These are phyloP conservation scores for Gentiana dahurica DNA, from an alignment of 257 asterid species.

Conservation along the genomic window DNA sequence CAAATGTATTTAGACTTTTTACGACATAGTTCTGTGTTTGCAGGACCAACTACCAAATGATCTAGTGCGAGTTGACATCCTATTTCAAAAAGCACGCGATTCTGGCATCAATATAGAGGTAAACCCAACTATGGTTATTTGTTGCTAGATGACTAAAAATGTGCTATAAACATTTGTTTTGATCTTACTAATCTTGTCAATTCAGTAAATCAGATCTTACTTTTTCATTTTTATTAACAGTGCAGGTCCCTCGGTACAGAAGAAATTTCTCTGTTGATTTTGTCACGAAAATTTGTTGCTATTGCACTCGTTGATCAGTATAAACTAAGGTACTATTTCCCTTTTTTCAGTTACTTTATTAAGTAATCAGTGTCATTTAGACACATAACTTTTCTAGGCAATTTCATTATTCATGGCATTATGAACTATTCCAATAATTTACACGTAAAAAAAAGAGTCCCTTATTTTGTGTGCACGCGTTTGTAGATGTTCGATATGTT, in stretches of 20 bases:
- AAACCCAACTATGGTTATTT: neutral
- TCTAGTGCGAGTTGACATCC: conserved; percentile 63
- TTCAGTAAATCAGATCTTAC: conserved; percentile 16
- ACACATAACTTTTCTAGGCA: too few relatives aligned
- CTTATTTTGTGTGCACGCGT: neutral
- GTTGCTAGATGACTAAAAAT: neutral
- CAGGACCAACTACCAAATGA: conserved; percentile 91
- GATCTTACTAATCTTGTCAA: neutral
- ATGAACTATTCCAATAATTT: neutral
- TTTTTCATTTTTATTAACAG: conserved; percentile 32
- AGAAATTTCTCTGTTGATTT: conserved; percentile 47
- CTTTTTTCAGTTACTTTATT: neutral
- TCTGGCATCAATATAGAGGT: conserved; percentile 82
- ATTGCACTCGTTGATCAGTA: conserved; percentile 85
- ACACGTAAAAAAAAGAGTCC: neutral
- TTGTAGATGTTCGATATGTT: neutral
- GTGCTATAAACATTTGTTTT: too few relatives aligned
- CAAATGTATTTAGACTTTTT: neutral
- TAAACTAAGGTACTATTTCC: conserved; percentile 46
- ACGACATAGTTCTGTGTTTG: neutral
- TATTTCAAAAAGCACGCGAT: conserved; percentile 77
- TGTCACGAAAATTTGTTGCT: conserved; percentile 68
- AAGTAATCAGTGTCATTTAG: neutral
- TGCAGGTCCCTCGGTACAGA: conserved; percentile 73
- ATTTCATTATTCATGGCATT: neutral